A percentile compares a stretch with the other conserved stretches of the same genome.
phyloP scores from a whole-genome alignment of 441 rosid species.

The Francoa sonchifolia region DNA sequence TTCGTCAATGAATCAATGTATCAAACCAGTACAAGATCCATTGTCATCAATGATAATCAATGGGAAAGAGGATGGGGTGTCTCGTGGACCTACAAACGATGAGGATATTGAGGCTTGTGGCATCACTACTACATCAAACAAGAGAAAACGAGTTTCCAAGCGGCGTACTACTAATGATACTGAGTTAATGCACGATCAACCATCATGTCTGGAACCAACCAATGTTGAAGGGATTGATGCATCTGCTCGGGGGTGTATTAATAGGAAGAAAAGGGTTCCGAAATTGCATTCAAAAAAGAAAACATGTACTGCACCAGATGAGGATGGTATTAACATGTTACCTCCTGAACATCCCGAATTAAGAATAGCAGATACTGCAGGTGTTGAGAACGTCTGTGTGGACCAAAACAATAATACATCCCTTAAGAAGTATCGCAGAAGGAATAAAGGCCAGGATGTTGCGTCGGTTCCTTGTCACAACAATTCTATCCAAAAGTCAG shows the following conservation, averaged over 20 bases:
- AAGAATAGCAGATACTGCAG: constrained; percentile 1
- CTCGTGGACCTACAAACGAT: neutral
- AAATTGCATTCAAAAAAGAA: constrained; percentile 1
- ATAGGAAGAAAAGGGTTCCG: neutral
- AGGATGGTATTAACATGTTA: neutral
- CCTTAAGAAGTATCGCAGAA: constrained; percentile 2
- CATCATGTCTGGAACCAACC: neutral
- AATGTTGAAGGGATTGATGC: neutral
- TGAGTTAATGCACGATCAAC: constrained; percentile 4
- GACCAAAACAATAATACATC: neutral
- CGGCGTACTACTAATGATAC: constrained; percentile 3
- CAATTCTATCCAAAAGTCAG: constrained; percentile 6
- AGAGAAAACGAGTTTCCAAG: constrained; percentile 1
- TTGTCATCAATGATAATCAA: neutral
- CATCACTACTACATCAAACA: neutral
- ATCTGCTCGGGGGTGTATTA: constrained; percentile 2
- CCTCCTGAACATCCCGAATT: neutral
- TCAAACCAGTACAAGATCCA: neutral
- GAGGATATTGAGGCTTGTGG: too few relatives aligned
- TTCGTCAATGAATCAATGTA: constrained; percentile 6
- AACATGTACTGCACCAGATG: neutral
- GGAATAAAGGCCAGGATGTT: neutral
- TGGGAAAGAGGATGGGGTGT: neutral
- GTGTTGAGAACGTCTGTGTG: neutral
- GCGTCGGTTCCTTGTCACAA: constrained; percentile 2